These are phyloP conservation scores for Phytophthora aleatoria DNA, from an alignment of 352 stramenopile genomes.

Conservation along the genomic window DNA sequence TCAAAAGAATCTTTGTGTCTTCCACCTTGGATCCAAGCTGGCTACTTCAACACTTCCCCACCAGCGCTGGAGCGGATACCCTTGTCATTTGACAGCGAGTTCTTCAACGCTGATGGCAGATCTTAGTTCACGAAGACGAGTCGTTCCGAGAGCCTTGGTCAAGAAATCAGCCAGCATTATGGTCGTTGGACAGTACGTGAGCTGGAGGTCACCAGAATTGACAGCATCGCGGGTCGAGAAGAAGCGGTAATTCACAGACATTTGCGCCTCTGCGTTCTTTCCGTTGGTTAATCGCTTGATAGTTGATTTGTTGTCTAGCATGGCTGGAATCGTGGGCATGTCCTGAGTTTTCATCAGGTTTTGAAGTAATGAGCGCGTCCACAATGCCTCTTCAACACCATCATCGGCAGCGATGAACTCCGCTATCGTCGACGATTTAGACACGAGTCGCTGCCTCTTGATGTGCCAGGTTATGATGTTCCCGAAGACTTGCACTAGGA, in stretches of 20 bases:
- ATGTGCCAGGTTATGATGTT: slow-evolving; percentile 4
- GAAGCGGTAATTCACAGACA: slow-evolving; percentile 13
- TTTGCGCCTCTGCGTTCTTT: slow-evolving; percentile 14
- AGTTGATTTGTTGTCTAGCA: slow-evolving; percentile 20
- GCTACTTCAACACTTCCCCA: slow-evolving; percentile 1
- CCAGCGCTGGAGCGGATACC: neutral
- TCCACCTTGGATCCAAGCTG: neutral
- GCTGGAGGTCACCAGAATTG: neutral
- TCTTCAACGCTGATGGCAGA: neutral
- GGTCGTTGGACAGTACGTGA: slow-evolving; percentile 6
- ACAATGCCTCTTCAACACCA: slow-evolving; percentile 10
- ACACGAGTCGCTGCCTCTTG: slow-evolving; percentile 11
- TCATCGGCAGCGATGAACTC: slow-evolving; percentile 13
- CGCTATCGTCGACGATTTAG: slow-evolving; percentile 15
- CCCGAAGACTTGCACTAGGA: neutral
- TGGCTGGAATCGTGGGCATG: neutral
- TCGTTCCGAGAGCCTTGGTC: slow-evolving; percentile 4
- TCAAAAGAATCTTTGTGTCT: too few species aligned
- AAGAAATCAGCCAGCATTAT: slow-evolving; percentile 12
- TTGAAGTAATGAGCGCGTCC: neutral
- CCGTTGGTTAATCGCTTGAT: slow-evolving; percentile 11
- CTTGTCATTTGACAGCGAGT: neutral
- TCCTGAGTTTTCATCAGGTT: neutral
- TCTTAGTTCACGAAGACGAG: slow-evolving; percentile 3
- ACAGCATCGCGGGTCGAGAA: slow-evolving; percentile 13